Conservation (phyloP, 2,329 filamentous ascomycete species). For the Lomentospora prolificans region DNA sequence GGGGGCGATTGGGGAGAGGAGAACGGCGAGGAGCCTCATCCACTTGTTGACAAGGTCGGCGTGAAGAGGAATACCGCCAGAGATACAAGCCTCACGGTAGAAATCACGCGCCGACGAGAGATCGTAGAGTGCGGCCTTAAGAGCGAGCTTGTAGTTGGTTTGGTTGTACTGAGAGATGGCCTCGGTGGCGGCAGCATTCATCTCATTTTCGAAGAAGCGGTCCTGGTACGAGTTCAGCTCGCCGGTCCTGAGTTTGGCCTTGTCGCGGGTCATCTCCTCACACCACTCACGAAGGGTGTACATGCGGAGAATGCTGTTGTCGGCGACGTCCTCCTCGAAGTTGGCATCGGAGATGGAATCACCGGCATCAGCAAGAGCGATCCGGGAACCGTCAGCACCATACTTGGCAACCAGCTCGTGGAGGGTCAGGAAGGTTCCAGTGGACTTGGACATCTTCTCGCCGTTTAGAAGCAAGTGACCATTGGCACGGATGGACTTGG, state of each 20-base stretch:
- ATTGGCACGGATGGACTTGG: conserved; percentile 74
- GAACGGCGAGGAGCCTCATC: conserved; percentile 74
- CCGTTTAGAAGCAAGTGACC: conserved; percentile 92
- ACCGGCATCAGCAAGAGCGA: conserved; percentile 88
- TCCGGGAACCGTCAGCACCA: conserved; percentile 83
- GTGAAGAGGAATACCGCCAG: conserved; percentile 78
- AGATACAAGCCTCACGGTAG: conserved; percentile 74
- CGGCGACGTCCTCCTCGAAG: conserved; percentile 91
- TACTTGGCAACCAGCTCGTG: conserved; percentile 82
- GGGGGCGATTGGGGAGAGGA: conserved; percentile 76
- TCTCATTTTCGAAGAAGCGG: conserved; percentile 83
- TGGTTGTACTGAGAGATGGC: conserved; percentile 67
- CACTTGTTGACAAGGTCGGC: conserved; percentile 68
- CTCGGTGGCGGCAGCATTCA: conserved; percentile 75
- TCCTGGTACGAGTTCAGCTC: conserved; percentile 73
- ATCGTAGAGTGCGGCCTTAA: conserved; percentile 76
- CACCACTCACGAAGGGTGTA: conserved; percentile 82
- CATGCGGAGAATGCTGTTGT: conserved; percentile 80
- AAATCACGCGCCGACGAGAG: conserved; percentile 80
- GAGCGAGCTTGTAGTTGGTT: conserved; percentile 54
- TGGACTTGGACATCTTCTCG: conserved; percentile 97
- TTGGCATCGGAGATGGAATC: conserved; percentile 94
- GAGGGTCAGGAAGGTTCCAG: conserved; percentile 92
- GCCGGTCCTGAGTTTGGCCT: conserved; percentile 61
- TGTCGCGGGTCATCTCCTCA: conserved; percentile 69